Conservation (phyloP, 2,329 filamentous ascomycete genomes). For the Dryadomyces quercivorus region DNA sequence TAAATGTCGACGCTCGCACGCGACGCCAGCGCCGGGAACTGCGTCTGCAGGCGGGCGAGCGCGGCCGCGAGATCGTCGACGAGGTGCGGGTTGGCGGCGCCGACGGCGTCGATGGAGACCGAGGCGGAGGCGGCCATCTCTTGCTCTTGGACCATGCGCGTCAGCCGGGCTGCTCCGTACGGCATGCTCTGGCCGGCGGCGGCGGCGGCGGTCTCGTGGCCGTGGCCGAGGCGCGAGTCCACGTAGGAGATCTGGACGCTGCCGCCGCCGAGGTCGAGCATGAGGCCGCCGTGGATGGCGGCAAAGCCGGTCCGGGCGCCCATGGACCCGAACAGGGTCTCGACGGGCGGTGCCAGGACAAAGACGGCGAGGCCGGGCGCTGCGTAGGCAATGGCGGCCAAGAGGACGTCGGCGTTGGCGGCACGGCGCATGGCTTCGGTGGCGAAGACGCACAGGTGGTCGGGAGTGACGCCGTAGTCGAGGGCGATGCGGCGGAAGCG, state of each 20-base stretch:
- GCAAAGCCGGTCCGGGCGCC: conserved; percentile 67
- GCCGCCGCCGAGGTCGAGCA: conserved; percentile 76
- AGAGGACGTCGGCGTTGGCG: conserved; percentile 57
- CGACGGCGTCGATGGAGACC: neutral
- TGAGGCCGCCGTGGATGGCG: conserved; percentile 53
- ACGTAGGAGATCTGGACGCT: conserved; percentile 55
- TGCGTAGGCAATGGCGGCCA: conserved; percentile 46
- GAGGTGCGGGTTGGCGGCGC: conserved; percentile 32
- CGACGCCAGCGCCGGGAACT: conserved; percentile 37
- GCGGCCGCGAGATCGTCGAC: conserved; percentile 44
- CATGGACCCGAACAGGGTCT: conserved; percentile 72
- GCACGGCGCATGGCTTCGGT: conserved; percentile 84
- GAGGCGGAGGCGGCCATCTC: neutral
- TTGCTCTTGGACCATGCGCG: conserved; percentile 26
- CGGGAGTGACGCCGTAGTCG: conserved; percentile 51
- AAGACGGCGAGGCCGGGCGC: conserved; percentile 56
- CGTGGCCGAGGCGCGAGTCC: conserved; percentile 27
- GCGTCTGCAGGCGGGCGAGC: conserved; percentile 38
- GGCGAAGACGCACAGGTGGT: conserved; percentile 63
- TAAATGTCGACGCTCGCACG: conserved; percentile 48
- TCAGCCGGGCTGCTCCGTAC: conserved; percentile 48
- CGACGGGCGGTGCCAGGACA: conserved; percentile 65
- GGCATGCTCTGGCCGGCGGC: conserved; percentile 44
- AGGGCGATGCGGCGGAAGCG: conserved; percentile 60
- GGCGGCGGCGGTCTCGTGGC: conserved; percentile 43